Conservation (phyloP, 306 rosid species). For the Ormosia emarginata region DNA sequence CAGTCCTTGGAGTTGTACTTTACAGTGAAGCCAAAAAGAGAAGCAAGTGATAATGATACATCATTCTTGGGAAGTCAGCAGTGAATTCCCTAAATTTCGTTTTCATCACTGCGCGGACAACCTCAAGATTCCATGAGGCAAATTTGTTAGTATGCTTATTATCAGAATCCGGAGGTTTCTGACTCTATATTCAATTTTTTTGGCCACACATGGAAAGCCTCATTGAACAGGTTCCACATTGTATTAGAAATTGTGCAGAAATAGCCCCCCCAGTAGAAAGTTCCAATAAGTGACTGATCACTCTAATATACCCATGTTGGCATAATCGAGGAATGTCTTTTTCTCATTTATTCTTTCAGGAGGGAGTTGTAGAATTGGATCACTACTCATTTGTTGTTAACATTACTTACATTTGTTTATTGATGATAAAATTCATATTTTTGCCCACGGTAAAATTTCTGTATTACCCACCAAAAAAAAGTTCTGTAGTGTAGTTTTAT, state of each 20-base stretch:
- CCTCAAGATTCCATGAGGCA: conserved; percentile 38
- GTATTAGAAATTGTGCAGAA: conserved; percentile 62
- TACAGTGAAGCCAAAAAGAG: conserved; percentile 98
- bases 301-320: conserved; percentile 44
- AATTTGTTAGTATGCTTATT: conserved; percentile 32
- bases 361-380: conserved; percentile 53
- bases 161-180: conserved; percentile 39
- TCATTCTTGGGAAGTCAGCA: conserved; percentile 24
- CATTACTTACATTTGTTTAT: conserved; percentile 56
- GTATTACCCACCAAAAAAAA: background rate
- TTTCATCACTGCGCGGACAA: conserved; percentile 26
- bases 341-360: conserved; percentile 57
- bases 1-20: conserved; percentile 88
- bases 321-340: conserved; percentile 43
- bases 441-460: background rate
- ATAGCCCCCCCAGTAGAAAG: conserved; percentile 54
- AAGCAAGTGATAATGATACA: conserved; percentile 63
- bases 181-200: conserved; percentile 31
- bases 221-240: conserved; percentile 43
- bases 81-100: conserved; percentile 34
- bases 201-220: conserved; percentile 40
- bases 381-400: conserved; percentile 39
- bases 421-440: conserved; percentile 37
- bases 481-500: background rate
- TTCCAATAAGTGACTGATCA: conserved; percentile 54